Evolutionary conservation across 352 stramenopile genomes (phyloP), one percentile per base, ranked within the genome.

Genomic region (Blastocystis hominis): DNA sequence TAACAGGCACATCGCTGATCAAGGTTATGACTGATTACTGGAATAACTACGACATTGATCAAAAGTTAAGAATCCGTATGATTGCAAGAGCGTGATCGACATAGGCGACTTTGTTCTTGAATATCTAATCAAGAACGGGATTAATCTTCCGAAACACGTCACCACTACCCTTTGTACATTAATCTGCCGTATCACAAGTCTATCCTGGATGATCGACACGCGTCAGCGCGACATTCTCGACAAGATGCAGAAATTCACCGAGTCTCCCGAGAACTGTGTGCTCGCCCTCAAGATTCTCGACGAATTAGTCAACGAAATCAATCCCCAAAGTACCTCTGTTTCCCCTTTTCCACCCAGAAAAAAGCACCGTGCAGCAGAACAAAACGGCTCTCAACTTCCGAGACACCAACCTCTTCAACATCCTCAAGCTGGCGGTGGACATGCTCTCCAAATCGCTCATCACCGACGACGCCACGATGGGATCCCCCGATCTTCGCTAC

Each of bases 1-100:
- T 40, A 42, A 56, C 66, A 15, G 77, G 77, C 40, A 87, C 77
- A 63, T 87, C 77, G 10, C 42, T 87, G 13, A 87, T 42, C 24
- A 87, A 64, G 20, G 44, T 87, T 15, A 75, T 87, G 44, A 87
- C 77, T 20, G 62, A 87, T 40, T 87, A 78, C 59, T 87, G 77
- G 77, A 87, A 70, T 30, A 87, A 69, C 77, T 87, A 78, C 53
- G 47, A 54, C 7, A 20, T 75, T 55, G 66, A 75, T 63, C 77
- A 87, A 46, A 87, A 77, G 66, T 40, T 78, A 30, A 40, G 53
- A 30, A 78, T 87, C 44, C 77, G 77, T 87, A 68, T 54, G 30
- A 30, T 9, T n/a, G 47, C 15, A 24, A 7, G 17, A 54, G 7
- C 2, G 7, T 40, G 4, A 1, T 56, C 3, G 55, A 24, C 0